These are phyloP conservation scores for Pleurotus ostreatus DNA, from an alignment of 768 basidiomycete species.

Conservation along the genomic window DNA sequence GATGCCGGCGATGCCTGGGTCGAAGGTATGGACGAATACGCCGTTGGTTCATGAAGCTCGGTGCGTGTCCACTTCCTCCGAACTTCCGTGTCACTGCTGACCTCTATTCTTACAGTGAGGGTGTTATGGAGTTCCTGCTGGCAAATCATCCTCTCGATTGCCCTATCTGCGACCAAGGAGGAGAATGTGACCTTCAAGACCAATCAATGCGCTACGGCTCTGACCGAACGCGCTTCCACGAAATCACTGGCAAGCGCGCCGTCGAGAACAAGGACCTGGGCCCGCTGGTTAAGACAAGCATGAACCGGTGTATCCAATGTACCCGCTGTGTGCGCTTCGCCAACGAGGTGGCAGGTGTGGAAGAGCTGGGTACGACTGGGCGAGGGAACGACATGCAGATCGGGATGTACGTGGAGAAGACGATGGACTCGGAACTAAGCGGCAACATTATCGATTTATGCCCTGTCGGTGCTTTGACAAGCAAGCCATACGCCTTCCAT, in stretches of 20 bases:
- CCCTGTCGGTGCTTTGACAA: slow-evolving; percentile 96
- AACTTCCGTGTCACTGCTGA: not conserved
- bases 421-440: slow-evolving; percentile 94
- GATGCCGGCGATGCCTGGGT: slow-evolving; percentile 95
- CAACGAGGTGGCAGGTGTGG: slow-evolving; percentile 98
- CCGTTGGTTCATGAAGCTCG: slow-evolving; percentile 87
- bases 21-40: slow-evolving; percentile 91
- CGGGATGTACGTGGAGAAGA: slow-evolving; percentile 97
- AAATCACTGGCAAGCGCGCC: slow-evolving; percentile 96
- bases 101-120: slow-evolving; percentile 56
- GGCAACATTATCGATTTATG: slow-evolving; percentile 97
- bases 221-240: slow-evolving; percentile 97
- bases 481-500: slow-evolving; percentile 98
- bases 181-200: slow-evolving; percentile 98
- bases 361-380: slow-evolving; percentile 95
- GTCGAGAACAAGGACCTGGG: slow-evolving; percentile 98
- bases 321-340: slow-evolving; percentile 99
- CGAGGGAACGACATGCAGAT: slow-evolving; percentile 99
- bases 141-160: slow-evolving; percentile 98
- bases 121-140: slow-evolving; percentile 98
- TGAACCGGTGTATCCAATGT: slow-evolving; percentile 99
- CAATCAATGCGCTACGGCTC: slow-evolving; percentile 99
- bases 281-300: slow-evolving; percentile 95
- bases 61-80: slow-evolving; percentile 28
- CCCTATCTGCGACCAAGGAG: slow-evolving; percentile 98